phyloP scores from a whole-genome alignment of 306 rosid species.

The Casuarina glauca region DNA sequence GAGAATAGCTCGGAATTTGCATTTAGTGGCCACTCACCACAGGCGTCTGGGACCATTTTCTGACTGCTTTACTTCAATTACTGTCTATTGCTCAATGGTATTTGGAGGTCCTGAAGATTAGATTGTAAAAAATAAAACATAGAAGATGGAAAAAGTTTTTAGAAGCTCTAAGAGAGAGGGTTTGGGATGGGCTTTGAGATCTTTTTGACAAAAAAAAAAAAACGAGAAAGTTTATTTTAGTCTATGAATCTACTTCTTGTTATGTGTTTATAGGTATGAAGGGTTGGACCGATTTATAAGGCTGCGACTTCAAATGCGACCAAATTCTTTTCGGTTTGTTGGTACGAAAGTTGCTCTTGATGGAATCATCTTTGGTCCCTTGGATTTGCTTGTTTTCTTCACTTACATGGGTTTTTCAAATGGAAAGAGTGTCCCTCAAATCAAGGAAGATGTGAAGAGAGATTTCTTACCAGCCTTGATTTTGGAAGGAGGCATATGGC shows the following conservation, averaged over 20 bases:
- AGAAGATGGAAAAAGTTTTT: neutral
- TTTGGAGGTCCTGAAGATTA: neutral
- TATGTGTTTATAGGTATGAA: slow-evolving; percentile 61
- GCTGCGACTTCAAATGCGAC: slow-evolving; percentile 52
- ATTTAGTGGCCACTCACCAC: neutral
- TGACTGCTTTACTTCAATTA: neutral
- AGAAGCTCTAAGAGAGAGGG: neutral
- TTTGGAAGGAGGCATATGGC: slow-evolving; percentile 87
- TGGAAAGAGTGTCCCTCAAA: slow-evolving; percentile 68
- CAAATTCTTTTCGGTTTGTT: slow-evolving; percentile 70
- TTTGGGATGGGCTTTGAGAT: neutral
- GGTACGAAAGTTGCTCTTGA: slow-evolving; percentile 77
- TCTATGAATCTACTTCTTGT: slow-evolving; percentile 8
- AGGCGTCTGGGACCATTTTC: slow-evolving; percentile 2
- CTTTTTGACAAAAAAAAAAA: neutral
- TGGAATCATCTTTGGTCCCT: slow-evolving; percentile 70
- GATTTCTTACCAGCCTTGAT: slow-evolving; percentile 78
- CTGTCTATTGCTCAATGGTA: neutral
- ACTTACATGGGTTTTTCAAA: slow-evolving; percentile 80
- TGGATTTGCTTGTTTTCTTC: slow-evolving; percentile 73
- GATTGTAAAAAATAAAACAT: neutral
- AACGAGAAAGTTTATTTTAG: slow-evolving; percentile 6
- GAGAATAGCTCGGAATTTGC: neutral
- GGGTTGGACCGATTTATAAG: slow-evolving; percentile 75
- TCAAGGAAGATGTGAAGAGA: slow-evolving; percentile 82